Evolutionary conservation across 306 rosid genomes (phyloP), one percentile per base, ranked within the genome.

Genomic region (Quercus aquifolioides): DNA sequence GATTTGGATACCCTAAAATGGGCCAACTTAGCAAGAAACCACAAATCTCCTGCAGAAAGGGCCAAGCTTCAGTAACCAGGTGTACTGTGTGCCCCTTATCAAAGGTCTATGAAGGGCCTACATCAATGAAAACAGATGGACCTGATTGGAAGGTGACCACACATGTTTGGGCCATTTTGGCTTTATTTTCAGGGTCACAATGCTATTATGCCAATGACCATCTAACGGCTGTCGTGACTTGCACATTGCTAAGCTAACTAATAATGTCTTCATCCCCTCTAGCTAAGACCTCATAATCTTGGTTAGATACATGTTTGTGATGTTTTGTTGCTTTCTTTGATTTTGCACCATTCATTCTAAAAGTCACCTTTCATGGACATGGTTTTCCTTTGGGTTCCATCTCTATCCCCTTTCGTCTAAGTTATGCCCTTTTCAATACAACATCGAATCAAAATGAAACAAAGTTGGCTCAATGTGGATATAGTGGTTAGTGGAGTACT

Each of bases 281-380:
- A 73, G 49, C 63, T 71, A 31, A 55, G 38, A 65, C 63, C 49
- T 43, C 62, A 74, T 8, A 68, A 84, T 83, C 78, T 84, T 85
- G 79, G 82, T 73, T 35, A 69, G 90, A 83, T 87, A 75, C 86
- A 74, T 82, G 59, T 75, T 68, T 63, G 54, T 55, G 81, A 70
- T 87, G 93, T 82, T 85, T 62, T 71, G 91, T 86, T 76, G 87
- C 87, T 92, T 85, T 89, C 97, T 88, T 92, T 88, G 60, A 78
- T 87, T 88, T 14, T 75, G 26, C 72, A 87, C 97, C 98, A 76
- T 81, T 74, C 81, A 86, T 84, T 88, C 70, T 56, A 70, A 92
- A 91, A 89, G 96, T 84, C 41, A 79, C 73, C 76, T 82, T 85
- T 73, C 85, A 86, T 88, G 94, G 98, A 62, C 87, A 67, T 79